Evolutionary conservation across 768 basidiomycete genomes (phyloP).

Genomic region (Suillus bovinus): DNA sequence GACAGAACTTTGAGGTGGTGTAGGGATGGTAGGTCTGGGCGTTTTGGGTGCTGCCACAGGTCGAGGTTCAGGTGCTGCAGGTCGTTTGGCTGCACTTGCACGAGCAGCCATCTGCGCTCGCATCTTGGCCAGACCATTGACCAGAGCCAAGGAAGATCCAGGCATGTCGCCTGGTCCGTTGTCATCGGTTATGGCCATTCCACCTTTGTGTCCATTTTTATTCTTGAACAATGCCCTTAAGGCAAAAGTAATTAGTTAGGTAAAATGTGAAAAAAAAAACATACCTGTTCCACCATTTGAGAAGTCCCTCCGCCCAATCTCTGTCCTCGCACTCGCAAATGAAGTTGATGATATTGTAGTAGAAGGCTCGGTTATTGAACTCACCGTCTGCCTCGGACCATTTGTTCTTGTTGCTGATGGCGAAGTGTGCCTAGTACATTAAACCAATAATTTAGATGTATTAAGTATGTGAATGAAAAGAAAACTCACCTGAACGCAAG

Average conservation of each 20-base stretch:
- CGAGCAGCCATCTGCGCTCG: not conserved
- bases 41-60: not conserved
- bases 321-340: no score
- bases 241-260: not conserved
- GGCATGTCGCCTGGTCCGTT: not conserved
- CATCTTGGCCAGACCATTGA: not conserved
- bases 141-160: not conserved
- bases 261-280: no score
- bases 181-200: not conserved
- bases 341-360: no score
- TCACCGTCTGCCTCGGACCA: constrained; percentile 7
- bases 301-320: no score
- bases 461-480: no score
- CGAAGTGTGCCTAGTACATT: no score
- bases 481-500: constrained; percentile 5
- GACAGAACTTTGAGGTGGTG: not conserved
- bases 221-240: constrained; percentile 6
- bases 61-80: not conserved
- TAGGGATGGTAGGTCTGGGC: not conserved
- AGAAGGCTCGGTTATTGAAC: constrained; percentile 9
- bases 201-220: not conserved
- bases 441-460: no score
- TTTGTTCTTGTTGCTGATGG: no score
- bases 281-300: no score
- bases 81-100: not conserved